Evolutionary conservation across 179 eudicot genomes (phyloP), one percentile per base, ranked within the genome.

Genomic region (Gypsophila paniculata): DNA sequence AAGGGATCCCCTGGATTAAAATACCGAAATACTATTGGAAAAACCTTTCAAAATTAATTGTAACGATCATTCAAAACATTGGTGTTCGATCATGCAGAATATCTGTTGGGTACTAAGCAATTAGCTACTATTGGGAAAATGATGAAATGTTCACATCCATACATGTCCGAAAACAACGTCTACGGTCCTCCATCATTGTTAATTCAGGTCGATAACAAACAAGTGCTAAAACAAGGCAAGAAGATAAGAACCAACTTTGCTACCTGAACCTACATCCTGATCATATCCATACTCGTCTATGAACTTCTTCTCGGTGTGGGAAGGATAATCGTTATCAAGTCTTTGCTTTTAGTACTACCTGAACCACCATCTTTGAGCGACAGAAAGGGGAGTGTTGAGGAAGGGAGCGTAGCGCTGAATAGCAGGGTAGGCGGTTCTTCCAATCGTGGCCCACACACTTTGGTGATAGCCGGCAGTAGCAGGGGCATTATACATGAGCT

Each of bases 401-500:
- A 91, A 89, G 22, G 97, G 94, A 6, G 90, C 96, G 75, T 89
- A 86, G 22, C 86, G 92, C 29, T 86, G 83, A 53, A 91, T 76
- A 21, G 81, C 79, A 7, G 98, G 97, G 74, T 66, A 52, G 49
- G 79, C 82, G 29, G 76, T 80, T 77, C 86, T 81, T 71, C 93
- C 91, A 3, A 93, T 91, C 82, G 81, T 85, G 5, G 90, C 74
- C 98, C 98, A 93, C 44, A 76, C 86, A 61, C 91, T 91, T 74
- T 80, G 91, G 81, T 93, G 98, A 82, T 93, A 85, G 12, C 91
- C 84, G 38, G 91, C 89, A 17, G 97, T 86, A 60, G 77, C 96
- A 38, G 98, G 98, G 53, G 93, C 95, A 25, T 93, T 88, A 75
- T 93, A 93, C 98, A 93, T 93, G 65, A 93, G 91, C 86, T 89